Base-by-base conservation (phyloP, 345 rosid species). In the Lumnitzera racemosa region DNA sequence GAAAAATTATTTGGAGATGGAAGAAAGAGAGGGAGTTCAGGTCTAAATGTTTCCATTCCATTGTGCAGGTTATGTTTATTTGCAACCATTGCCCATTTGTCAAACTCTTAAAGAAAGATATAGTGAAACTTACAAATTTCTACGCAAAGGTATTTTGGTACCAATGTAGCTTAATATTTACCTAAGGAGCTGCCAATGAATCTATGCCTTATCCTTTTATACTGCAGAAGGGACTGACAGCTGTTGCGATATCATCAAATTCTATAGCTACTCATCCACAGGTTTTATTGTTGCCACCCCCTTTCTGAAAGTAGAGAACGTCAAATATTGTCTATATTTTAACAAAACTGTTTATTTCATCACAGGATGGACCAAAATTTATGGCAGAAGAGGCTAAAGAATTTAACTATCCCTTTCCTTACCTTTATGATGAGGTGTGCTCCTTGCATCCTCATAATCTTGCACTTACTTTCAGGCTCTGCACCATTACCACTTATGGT, bases 31-130 rank as follows among this genome's bases (percentile, higher is more conserved):
- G 11, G 55, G 31, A 48, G 14, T 57, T 8, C 15, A 17, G 13
- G 24, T 1, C 24, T 15, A 8, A 20, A 14, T 47, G 36, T 49
- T 31, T 43, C 20, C 13, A 9, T 20, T 59, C 23, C 53, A 58
- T 62, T 55, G 43, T 66, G 63, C 77, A 89, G 92, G 96, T 87
- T 63, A 85, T 91, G 91, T 89, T 89, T 68, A 76, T 89, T 41
- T 91, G 94, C 78, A 89, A 89, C 61, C 98, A 89, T 74, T 91
- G 98, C 72, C 92, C 98, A 0, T 91, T 91, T 85, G 98, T 91
- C 64, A 87, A 70, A 70, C 96, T 81, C 75, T 71, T 89, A 80
- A 85, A 87, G 86, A 89, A 91, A 71, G 86, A 83, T 67, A 60
- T 89, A 53, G 89, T 74, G 62, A 89, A 89, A 81, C 95, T 91